Base-by-base conservation (phyloP, 164 flowering plant genomes). In the Nymphaea thermarum region DNA sequence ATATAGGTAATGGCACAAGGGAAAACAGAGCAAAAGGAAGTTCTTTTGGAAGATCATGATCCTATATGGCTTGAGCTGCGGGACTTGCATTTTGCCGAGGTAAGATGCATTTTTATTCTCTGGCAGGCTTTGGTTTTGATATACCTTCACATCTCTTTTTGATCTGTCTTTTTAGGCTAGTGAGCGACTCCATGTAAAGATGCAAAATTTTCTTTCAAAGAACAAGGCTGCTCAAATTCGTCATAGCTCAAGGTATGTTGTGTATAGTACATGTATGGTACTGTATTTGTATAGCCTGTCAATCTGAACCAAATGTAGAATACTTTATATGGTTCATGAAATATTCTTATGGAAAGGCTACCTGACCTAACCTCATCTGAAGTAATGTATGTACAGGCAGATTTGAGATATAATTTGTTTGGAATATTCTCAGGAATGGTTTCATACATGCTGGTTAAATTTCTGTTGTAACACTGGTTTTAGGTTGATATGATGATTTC, bases 11-110 rank as follows among this genome's bases (percentile, higher is more conserved):
- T 12, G 12, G 12, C 55, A 47, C 55, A 47, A 47, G 55, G 55
- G 12, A 47, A 47, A 47, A 47, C 55, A 2, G 55, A 47, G 55
- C 3, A 47, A 47, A 47, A 47, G 53, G 97, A 89, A 18, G 95
- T 87, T 66, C 90, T 94, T 71, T 78, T 94, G 87, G 97, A 94
- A 80, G 98, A 94, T 76, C 94, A 91, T 71, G 98, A 94, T 83
- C 93, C 93, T 64, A 73, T 94, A 60, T 94, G 98, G 98, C 83
- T 94, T 76, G 98, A 94, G 83, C 86, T 94, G 43, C 94, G 97
- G 18, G 95, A 94, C 81, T 77, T 87, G 18, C 98, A 94, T 74
- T 90, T 95, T 75, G 99, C 94, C 69, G 99, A 92, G 86, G 99
- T 90, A 82, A 53, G 85, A 76, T 60, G 7, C 10, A 10, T 10